Conservation (phyloP, 106 monocot genomes). For the Dendrobium huoshanense region DNA sequence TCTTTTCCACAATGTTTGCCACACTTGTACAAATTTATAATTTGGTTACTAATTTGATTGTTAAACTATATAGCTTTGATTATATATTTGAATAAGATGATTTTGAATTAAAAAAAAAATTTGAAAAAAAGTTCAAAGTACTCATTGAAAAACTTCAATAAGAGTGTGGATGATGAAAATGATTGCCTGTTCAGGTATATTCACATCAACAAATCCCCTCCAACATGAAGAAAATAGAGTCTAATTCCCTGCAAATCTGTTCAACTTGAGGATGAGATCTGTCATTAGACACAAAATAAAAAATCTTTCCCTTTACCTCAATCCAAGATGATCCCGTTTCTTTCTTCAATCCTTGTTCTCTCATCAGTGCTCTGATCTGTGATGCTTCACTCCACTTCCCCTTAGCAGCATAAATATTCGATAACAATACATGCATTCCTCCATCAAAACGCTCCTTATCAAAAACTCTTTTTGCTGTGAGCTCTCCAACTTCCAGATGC, state of each 20-base stretch:
- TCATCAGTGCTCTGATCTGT: slow-evolving; percentile 33
- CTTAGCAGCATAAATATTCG: slow-evolving; percentile 57
- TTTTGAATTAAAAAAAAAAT: too few relatives aligned
- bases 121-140: too few relatives aligned
- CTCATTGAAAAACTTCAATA: too few relatives aligned
- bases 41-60: too few relatives aligned
- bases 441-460: slow-evolving; percentile 26
- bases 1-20: too few relatives aligned
- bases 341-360: slow-evolving; percentile 35
- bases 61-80: too few relatives aligned
- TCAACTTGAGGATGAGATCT: slow-evolving; percentile 17
- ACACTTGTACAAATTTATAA: too few relatives aligned
- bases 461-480: slow-evolving; percentile 39
- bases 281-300: slow-evolving; percentile 33
- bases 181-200: background rate
- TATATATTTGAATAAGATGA: too few relatives aligned
- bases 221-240: slow-evolving; percentile 22
- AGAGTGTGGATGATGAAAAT: background rate
- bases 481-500: slow-evolving; percentile 39
- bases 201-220: slow-evolving; percentile 7
- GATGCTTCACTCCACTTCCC: slow-evolving; percentile 48
- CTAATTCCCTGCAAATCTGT: slow-evolving; percentile 30
- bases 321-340: slow-evolving; percentile 59
- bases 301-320: slow-evolving; percentile 41
- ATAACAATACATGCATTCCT: slow-evolving; percentile 42